Evolutionary conservation across 371 early-diverging fungal genomes (phyloP).

Genomic region (Mucor sp.): DNA sequence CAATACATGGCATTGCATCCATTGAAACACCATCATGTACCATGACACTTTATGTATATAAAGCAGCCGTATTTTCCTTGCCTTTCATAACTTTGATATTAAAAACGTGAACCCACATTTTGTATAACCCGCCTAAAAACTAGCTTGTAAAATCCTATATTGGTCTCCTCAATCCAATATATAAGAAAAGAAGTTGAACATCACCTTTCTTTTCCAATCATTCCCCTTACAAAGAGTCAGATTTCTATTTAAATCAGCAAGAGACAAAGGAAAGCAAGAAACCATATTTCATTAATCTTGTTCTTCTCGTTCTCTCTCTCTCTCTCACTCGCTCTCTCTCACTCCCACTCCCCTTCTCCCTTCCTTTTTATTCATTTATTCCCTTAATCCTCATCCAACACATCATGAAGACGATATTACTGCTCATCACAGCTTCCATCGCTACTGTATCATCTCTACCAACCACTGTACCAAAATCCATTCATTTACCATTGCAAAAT

Average conservation of each 20-base stretch:
- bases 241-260: background rate
- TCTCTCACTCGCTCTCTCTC: too few species aligned
- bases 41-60: background rate
- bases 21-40: background rate
- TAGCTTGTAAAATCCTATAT: background rate
- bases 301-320: background rate
- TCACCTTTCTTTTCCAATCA: background rate
- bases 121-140: constrained; percentile 1
- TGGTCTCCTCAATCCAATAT: constrained; percentile 1
- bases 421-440: background rate
- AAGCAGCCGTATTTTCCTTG: background rate
- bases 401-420: background rate
- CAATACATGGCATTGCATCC: background rate
- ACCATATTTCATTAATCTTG: background rate
- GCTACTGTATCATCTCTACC: background rate
- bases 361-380: background rate
- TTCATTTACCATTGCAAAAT: constrained; percentile 2
- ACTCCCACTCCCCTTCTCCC: background rate
- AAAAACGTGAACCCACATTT: background rate
- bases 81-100: background rate
- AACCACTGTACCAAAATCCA: constrained; percentile 12
- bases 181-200: background rate
- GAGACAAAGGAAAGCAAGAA: background rate
- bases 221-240: background rate
- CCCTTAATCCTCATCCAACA: background rate